Conservation (phyloP, 495 filamentous ascomycete species). For the Podospora pseudocomata region DNA sequence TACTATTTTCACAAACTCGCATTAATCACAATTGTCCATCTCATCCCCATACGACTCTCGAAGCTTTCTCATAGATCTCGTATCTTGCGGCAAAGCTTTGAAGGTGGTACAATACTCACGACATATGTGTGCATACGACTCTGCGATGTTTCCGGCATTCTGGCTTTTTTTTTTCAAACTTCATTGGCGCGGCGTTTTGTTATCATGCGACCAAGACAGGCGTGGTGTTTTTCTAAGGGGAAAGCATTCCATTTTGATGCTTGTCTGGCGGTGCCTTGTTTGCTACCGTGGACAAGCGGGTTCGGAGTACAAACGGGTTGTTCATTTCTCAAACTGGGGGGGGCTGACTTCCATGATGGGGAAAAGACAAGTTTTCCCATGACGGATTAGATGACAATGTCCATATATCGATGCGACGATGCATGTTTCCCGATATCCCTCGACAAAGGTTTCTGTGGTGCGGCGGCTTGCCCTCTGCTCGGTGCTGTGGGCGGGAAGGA, state of each 20-base stretch:
- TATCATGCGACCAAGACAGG: conserved; percentile 6
- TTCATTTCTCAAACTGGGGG: neutral
- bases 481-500: neutral
- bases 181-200: conserved; percentile 17
- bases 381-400: neutral
- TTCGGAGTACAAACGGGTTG: neutral
- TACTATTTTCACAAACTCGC: neutral
- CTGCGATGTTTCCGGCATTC: neutral
- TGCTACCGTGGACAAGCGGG: conserved; percentile 14
- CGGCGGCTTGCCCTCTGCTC: neutral
- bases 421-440: neutral
- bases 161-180: conserved; percentile 6
- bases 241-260: conserved; percentile 9
- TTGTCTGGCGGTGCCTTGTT: conserved; percentile 4
- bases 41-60: neutral
- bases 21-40: neutral
- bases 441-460: neutral
- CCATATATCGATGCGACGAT: neutral
- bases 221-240: conserved; percentile 1
- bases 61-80: neutral
- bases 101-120: neutral
- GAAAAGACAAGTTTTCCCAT: neutral
- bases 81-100: neutral
- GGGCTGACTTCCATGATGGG: neutral
- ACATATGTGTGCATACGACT: neutral